Percentiles rank a stretch among this genome's conserved stretches.
Evolutionary conservation across 1,139 yeast species (phyloP).

Genomic region (Wickerhamomyces sp.): DNA sequence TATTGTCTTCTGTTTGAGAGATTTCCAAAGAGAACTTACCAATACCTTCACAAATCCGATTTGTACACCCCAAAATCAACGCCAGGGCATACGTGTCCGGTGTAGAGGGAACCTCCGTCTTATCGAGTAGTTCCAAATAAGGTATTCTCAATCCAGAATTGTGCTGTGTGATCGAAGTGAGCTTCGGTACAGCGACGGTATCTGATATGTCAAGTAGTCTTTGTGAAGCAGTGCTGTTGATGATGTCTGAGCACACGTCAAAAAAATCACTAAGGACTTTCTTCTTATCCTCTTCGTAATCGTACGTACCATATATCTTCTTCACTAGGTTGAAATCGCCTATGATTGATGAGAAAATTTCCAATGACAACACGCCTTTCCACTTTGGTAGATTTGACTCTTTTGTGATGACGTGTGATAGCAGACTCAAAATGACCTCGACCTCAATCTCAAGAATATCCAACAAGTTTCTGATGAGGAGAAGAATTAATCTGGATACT

Average conservation of each 20-base stretch:
- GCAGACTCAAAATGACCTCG: conserved; percentile 69
- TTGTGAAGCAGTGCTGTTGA: conserved; percentile 30
- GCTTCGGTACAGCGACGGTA: conserved; percentile 23
- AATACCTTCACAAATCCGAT: conserved; percentile 62
- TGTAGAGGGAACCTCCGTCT: conserved; percentile 58
- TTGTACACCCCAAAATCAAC: conserved; percentile 50
- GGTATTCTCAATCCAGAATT: conserved; percentile 45
- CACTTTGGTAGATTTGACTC: conserved; percentile 51
- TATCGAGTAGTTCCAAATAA: conserved; percentile 73
- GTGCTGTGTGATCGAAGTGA: conserved; percentile 25
- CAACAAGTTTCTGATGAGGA: conserved; percentile 58
- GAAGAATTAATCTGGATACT: conserved; percentile 62
- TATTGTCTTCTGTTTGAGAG: conserved; percentile 23
- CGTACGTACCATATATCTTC: conserved; percentile 57
- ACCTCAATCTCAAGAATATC: conserved; percentile 64
- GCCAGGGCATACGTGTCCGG: conserved; percentile 61
- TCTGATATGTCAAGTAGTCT: conserved; percentile 31
- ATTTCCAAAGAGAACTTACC: conserved; percentile 48
- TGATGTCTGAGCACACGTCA: conserved; percentile 35
- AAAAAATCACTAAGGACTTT: conserved; percentile 58
- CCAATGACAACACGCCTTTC: conserved; percentile 71
- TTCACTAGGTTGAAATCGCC: conserved; percentile 49
- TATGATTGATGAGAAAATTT: conserved; percentile 59
- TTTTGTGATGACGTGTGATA: conserved; percentile 58
- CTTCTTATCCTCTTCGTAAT: conserved; percentile 50